A percentile compares a stretch with the other conserved stretches of the same genome.
phyloP scores from a whole-genome alignment of 768 basidiomycete genomes.

The Kwoniella heveanensis region DNA sequence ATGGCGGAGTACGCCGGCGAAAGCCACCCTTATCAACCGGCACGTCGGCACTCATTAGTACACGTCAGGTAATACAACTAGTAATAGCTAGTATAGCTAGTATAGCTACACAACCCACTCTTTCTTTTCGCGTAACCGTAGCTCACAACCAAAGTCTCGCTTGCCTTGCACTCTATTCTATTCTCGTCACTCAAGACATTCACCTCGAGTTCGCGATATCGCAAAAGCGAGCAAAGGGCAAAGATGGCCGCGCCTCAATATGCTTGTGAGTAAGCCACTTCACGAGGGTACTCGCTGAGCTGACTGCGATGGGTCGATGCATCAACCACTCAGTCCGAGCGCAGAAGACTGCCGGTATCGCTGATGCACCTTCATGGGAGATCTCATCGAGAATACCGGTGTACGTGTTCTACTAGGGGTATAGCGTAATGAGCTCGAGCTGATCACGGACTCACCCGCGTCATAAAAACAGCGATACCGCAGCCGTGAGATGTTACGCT shows the following conservation, averaged over 20 bases:
- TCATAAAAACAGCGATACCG: conserved; percentile 45
- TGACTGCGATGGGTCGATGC: too few relatives aligned
- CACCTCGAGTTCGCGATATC: too few relatives aligned
- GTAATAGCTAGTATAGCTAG: too few relatives aligned
- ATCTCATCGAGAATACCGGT: conserved; percentile 63
- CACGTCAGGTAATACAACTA: neutral
- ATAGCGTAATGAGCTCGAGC: too few relatives aligned
- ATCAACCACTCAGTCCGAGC: conserved; percentile 82
- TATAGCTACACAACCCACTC: neutral
- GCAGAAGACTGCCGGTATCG: conserved; percentile 87
- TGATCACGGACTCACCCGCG: too few relatives aligned
- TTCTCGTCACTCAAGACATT: too few relatives aligned
- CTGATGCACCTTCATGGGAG: conserved; percentile 77
- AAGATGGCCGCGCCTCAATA: conserved; percentile 34
- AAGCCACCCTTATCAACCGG: conserved; percentile 1
- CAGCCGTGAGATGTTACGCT: conserved; percentile 69
- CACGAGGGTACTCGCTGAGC: neutral
- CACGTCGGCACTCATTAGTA: neutral
- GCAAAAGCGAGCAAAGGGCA: neutral
- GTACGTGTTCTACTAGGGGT: conserved; percentile 44
- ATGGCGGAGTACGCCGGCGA: neutral
- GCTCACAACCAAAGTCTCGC: neutral
- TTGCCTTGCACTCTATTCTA: too few relatives aligned
- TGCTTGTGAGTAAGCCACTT: conserved; percentile 35
- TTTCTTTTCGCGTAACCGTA: neutral